phyloP scores from a whole-genome alignment of 2,329 filamentous ascomycete genomes.

The Aureobasidium sp. region DNA sequence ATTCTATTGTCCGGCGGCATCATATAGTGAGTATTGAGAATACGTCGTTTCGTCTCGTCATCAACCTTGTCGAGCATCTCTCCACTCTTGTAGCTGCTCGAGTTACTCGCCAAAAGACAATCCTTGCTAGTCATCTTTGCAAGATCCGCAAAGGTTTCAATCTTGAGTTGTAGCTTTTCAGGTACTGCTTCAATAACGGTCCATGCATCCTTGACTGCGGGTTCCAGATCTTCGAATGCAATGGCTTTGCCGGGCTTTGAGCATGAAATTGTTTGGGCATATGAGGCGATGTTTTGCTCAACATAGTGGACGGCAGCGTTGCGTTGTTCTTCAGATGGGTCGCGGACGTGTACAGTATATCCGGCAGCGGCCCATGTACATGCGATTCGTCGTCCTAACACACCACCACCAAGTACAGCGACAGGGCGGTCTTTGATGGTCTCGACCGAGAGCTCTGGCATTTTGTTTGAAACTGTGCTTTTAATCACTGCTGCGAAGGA shows the following conservation, averaged over 20 bases:
- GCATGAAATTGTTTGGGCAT: conserved; percentile 4
- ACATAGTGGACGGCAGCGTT: conserved; percentile 36
- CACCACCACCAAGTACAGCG: conserved; percentile 37
- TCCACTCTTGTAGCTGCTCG: conserved; percentile 46
- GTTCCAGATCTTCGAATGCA: conserved; percentile 33
- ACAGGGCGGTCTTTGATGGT: conserved; percentile 27
- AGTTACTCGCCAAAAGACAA: conserved; percentile 46
- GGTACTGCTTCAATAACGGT: conserved; percentile 50
- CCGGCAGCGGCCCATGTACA: conserved; percentile 36
- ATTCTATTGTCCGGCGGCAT: conserved; percentile 39
- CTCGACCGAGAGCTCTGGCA: neutral
- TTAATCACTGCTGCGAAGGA: neutral
- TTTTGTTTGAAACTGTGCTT: neutral
- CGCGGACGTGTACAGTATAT: conserved; percentile 38
- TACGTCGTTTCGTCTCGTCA: conserved; percentile 31
- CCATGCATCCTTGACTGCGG: conserved; percentile 43
- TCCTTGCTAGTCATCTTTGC: conserved; percentile 39
- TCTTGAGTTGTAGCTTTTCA: conserved; percentile 45
- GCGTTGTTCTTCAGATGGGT: conserved; percentile 35
- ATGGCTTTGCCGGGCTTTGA: conserved; percentile 25
- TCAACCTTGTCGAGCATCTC: conserved; percentile 42
- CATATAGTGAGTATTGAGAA: conserved; percentile 48
- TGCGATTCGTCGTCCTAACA: conserved; percentile 38
- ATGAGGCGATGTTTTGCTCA: conserved; percentile 29
- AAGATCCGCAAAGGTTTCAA: conserved; percentile 42